phyloP scores from a whole-genome alignment of 768 basidiomycete species.

The button mushroom (Agaricus bisporus) region DNA sequence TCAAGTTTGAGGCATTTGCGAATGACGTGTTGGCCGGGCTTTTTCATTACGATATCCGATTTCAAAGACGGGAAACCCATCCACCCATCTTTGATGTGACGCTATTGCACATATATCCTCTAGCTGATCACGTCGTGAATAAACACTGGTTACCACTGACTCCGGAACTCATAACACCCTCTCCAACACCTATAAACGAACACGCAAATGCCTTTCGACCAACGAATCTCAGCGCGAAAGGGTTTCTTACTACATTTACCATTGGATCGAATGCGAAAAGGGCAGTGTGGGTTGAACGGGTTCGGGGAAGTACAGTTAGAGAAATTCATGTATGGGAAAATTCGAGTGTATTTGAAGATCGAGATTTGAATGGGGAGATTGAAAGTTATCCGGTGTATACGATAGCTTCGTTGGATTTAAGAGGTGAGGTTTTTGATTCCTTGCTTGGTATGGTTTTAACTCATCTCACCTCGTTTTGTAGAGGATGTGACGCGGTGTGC shows the following conservation, averaged over 20 bases:
- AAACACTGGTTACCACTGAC: neutral
- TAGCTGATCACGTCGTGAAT: slow-evolving; percentile 22
- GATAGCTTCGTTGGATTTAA: slow-evolving; percentile 31
- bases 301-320: slow-evolving; percentile 32
- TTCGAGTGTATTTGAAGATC: neutral
- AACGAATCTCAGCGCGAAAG: slow-evolving; percentile 21
- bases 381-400: slow-evolving; percentile 25
- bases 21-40: slow-evolving; percentile 44
- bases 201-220: neutral
- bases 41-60: slow-evolving; percentile 37
- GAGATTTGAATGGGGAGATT: slow-evolving; percentile 16
- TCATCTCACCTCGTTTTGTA: slow-evolving; percentile 11
- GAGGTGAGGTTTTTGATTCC: slow-evolving; percentile 22
- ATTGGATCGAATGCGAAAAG: slow-evolving; percentile 44
- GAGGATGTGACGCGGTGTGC: slow-evolving; percentile 43
- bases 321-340: slow-evolving; percentile 39
- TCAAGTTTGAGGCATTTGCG: slow-evolving; percentile 33
- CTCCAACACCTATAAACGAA: slow-evolving; percentile 6
- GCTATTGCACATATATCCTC: slow-evolving; percentile 37
- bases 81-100: slow-evolving; percentile 24
- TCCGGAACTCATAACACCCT: slow-evolving; percentile 6
- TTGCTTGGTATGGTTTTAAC: neutral
- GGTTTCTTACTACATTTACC: slow-evolving; percentile 44
- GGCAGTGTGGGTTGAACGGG: slow-evolving; percentile 52
- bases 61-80: slow-evolving; percentile 12